A percentile compares a stretch with the other conserved stretches of the same genome.
Conservation (phyloP, 768 basidiomycete species). For the Lactifluus pinguis region DNA sequence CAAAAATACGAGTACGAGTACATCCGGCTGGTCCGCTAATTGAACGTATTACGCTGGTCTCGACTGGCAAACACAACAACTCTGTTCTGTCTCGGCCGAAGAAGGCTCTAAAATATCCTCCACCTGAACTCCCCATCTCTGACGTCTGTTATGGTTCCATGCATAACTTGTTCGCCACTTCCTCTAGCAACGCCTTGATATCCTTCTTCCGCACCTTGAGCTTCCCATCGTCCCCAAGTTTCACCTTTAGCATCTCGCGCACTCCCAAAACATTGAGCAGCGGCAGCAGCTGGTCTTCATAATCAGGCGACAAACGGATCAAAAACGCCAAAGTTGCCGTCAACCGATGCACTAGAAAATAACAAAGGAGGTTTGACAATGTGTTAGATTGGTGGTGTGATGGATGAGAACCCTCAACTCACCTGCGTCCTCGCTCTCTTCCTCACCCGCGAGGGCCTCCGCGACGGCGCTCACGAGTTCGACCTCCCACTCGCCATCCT, state of each 20-base stretch:
- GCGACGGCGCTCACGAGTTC: constrained; percentile 80
- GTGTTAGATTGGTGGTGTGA: too few relatives aligned
- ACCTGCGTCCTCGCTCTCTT: constrained; percentile 73
- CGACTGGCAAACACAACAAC: too few relatives aligned
- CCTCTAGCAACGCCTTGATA: constrained; percentile 51
- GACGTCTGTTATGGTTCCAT: not conserved
- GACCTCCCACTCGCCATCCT: constrained; percentile 76
- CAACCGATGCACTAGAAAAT: constrained; percentile 62
- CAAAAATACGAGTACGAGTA: too few relatives aligned
- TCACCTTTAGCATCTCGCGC: constrained; percentile 44
- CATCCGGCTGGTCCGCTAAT: too few relatives aligned
- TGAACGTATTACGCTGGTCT: too few relatives aligned
- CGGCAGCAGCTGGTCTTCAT: constrained; percentile 41
- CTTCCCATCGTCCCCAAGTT: constrained; percentile 41
- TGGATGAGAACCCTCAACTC: constrained; percentile 23
- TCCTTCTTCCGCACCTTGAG: constrained; percentile 56
- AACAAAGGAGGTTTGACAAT: too few relatives aligned
- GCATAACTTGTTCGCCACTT: constrained; percentile 45
- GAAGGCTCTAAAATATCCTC: not conserved
- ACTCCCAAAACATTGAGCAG: constrained; percentile 69
- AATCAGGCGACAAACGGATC: constrained; percentile 65
- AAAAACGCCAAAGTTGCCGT: constrained; percentile 70
- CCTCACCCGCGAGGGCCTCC: constrained; percentile 68
- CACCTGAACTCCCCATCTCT: too few relatives aligned
- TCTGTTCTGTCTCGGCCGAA: too few relatives aligned